Evolutionary conservation across 1,139 yeast genomes (phyloP).

Genomic region (Scheffersomyces illinoinensis): DNA sequence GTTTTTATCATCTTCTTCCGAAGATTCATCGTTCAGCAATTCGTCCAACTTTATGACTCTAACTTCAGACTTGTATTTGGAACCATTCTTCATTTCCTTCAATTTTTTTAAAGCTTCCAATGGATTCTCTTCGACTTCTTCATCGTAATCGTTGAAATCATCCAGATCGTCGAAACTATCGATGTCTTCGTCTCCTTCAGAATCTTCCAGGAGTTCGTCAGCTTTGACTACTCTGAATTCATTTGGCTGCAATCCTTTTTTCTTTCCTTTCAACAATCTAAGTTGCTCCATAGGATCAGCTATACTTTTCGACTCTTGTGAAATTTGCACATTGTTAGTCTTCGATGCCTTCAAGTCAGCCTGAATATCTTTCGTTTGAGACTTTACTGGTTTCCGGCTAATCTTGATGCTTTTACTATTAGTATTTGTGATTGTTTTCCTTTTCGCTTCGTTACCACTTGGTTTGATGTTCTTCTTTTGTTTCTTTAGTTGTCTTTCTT

Average conservation of each 20-base stretch:
- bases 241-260: constrained; percentile 18
- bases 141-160: constrained; percentile 1
- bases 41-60: constrained; percentile 32
- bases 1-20: constrained; percentile 4
- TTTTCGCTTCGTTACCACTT: constrained; percentile 10
- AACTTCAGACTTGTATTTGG: constrained; percentile 4
- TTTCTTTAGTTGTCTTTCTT: constrained; percentile 54
- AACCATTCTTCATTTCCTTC: constrained; percentile 13
- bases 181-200: constrained; percentile 22
- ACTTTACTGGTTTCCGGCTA: not conserved
- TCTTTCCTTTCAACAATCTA: constrained; percentile 40
- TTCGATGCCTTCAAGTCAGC: constrained; percentile 19
- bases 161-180: constrained; percentile 13
- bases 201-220: constrained; percentile 6
- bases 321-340: constrained; percentile 12
- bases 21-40: constrained; percentile 21
- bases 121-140: constrained; percentile 21
- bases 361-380: constrained; percentile 7
- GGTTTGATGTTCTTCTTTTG: constrained; percentile 25
- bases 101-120: constrained; percentile 22
- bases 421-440: not conserved
- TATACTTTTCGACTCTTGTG: constrained; percentile 6
- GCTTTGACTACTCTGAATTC: constrained; percentile 7
- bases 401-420: not conserved
- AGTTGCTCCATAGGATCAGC: constrained; percentile 45